A percentile compares a stretch with the other conserved stretches of the same genome.
phyloP scores from a whole-genome alignment of 495 filamentous ascomycete genomes.

The Parathielavia hyrcaniae region DNA sequence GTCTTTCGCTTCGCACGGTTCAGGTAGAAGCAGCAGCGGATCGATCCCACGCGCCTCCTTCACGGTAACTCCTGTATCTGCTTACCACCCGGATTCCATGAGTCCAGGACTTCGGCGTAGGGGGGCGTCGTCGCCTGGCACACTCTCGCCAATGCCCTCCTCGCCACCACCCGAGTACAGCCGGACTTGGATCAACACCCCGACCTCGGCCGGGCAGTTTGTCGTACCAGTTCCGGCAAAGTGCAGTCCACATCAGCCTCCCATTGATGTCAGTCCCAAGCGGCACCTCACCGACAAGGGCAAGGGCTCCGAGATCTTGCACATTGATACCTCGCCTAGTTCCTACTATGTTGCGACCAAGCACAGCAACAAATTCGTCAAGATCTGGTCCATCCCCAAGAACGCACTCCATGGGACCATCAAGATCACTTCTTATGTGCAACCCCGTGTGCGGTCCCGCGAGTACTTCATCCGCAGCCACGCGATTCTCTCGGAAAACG shows the following conservation, averaged over 20 bases:
- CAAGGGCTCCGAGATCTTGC: constrained; percentile 22
- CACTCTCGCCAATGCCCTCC: neutral
- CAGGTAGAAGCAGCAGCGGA: neutral
- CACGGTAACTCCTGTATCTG: neutral
- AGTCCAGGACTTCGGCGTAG: neutral
- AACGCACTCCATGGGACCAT: constrained; percentile 23
- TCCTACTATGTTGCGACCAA: constrained; percentile 19
- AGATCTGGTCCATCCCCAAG: constrained; percentile 27
- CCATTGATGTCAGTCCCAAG: constrained; percentile 14
- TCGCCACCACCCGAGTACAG: constrained; percentile 12
- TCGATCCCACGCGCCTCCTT: neutral
- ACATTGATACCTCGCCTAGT: constrained; percentile 26
- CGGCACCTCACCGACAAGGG: constrained; percentile 25
- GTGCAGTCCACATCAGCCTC: neutral
- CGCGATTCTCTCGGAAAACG: constrained; percentile 26
- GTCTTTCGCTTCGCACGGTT: neutral
- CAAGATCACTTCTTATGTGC: constrained; percentile 28
- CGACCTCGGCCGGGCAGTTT: neutral
- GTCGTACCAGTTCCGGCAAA: neutral
- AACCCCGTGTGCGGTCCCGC: constrained; percentile 25
- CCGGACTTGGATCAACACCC: neutral
- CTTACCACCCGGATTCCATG: neutral
- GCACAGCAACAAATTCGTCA: constrained; percentile 26
- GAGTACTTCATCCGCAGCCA: constrained; percentile 33
- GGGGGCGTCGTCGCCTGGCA: neutral